phyloP scores from a whole-genome alignment of 441 rosid genomes.

The Brassica balearica region DNA sequence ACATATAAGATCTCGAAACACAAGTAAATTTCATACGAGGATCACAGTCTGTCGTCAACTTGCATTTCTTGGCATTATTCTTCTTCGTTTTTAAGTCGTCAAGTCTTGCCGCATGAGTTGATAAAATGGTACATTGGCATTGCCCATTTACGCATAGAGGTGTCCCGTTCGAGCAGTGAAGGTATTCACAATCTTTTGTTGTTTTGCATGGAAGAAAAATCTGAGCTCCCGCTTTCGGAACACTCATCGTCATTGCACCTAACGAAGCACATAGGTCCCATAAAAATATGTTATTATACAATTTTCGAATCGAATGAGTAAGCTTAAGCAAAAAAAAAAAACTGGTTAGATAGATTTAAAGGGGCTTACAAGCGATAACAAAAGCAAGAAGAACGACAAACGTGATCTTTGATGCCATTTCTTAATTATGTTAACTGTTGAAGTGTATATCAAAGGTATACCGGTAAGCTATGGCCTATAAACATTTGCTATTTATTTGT shows the following conservation, averaged over 20 bases:
- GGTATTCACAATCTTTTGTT: constrained; percentile 17
- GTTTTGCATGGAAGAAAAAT: constrained; percentile 22
- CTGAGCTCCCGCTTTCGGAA: constrained; percentile 24
- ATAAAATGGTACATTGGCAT: constrained; percentile 25
- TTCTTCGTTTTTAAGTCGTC: background rate
- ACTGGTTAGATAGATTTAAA: background rate
- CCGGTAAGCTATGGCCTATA: background rate
- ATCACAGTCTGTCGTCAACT: constrained; percentile 20
- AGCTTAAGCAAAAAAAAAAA: background rate
- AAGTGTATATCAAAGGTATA: constrained; percentile 6
- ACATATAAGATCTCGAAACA: constrained; percentile 1
- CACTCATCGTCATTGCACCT: constrained; percentile 5
- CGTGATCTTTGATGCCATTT: constrained; percentile 36
- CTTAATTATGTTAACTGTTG: constrained; percentile 1
- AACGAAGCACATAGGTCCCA: background rate
- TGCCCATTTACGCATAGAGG: constrained; percentile 22
- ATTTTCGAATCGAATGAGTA: background rate
- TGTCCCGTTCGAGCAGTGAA: constrained; percentile 23
- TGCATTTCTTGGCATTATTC: background rate
- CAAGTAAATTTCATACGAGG: constrained; percentile 23
- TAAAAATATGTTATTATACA: background rate
- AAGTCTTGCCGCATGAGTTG: background rate
- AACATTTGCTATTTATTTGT: constrained; percentile 6
- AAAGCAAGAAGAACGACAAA: constrained; percentile 10
- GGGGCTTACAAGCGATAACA: constrained; percentile 28